Percentiles rank a stretch among this genome's conserved stretches.
Conservation (phyloP, 1,284 basidiomycete genomes). For the Clitocybe nebularis region DNA sequence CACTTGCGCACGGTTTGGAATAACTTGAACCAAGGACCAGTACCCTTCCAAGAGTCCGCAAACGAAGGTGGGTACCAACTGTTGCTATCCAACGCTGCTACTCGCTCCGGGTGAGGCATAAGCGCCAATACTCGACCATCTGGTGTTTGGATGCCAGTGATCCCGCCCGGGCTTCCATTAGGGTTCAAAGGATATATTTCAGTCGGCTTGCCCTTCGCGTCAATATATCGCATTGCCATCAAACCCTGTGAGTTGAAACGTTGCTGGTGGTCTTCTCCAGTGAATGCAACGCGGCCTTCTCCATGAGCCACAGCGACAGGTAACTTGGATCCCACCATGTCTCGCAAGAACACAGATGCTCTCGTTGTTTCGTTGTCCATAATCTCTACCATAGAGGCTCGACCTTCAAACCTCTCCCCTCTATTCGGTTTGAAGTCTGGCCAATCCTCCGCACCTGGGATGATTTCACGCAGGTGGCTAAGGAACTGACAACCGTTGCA, state of each 20-base stretch:
- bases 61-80: slow-evolving; percentile 76
- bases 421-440: slow-evolving; percentile 89
- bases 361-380: slow-evolving; percentile 51
- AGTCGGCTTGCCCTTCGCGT: slow-evolving; percentile 63
- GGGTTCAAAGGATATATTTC: slow-evolving; percentile 90
- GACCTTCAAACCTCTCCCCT: slow-evolving; percentile 89
- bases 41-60: slow-evolving; percentile 56
- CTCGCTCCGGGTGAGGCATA: slow-evolving; percentile 95
- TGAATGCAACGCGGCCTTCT: slow-evolving; percentile 85
- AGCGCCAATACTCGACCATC: slow-evolving; percentile 87
- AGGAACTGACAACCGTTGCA: slow-evolving; percentile 99
- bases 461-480: slow-evolving; percentile 80
- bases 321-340: slow-evolving; percentile 84
- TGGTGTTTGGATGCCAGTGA: slow-evolving; percentile 85
- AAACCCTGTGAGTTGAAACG: slow-evolving; percentile 48
- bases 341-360: slow-evolving; percentile 79
- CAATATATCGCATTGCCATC: slow-evolving; percentile 76
- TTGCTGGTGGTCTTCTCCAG: slow-evolving; percentile 33
- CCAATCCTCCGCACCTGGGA: slow-evolving; percentile 86
- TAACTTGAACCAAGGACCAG: slow-evolving; percentile 92
- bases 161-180: slow-evolving; percentile 86
- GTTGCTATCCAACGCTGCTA: slow-evolving; percentile 74
- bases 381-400: slow-evolving; percentile 81
- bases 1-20: slow-evolving; percentile 88
- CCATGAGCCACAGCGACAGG: slow-evolving; percentile 97